phyloP scores from a whole-genome alignment of 2,329 filamentous ascomycete species.

The Purpureocillium takamizusanense region DNA sequence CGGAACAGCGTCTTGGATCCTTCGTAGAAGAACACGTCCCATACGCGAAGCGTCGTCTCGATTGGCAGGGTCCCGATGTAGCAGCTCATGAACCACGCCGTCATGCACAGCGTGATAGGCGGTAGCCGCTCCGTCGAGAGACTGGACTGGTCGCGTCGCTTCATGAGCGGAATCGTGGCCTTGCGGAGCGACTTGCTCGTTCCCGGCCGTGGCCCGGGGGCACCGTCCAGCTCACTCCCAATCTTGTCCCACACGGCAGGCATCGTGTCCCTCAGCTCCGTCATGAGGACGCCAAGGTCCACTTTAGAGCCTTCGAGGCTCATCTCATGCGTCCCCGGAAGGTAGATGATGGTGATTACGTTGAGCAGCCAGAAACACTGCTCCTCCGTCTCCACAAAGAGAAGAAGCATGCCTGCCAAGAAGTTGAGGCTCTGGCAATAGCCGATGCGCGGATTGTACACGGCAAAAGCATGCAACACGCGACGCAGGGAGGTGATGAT shows the following conservation, averaged over 20 bases:
- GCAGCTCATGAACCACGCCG: slow-evolving; percentile 96
- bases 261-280: slow-evolving; percentile 70
- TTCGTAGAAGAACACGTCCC: slow-evolving; percentile 95
- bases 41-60: slow-evolving; percentile 83
- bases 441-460: slow-evolving; percentile 84
- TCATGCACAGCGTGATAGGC: slow-evolving; percentile 85
- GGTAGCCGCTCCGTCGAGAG: slow-evolving; percentile 54
- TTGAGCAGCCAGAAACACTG: slow-evolving; percentile 90
- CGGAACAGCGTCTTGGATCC: slow-evolving; percentile 90
- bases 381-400: slow-evolving; percentile 83
- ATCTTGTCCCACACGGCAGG: slow-evolving; percentile 84
- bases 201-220: slow-evolving; percentile 26
- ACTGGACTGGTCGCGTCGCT: slow-evolving; percentile 27
- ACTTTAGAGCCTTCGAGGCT: slow-evolving; percentile 88
- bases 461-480: slow-evolving; percentile 80
- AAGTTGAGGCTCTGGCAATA: slow-evolving; percentile 97
- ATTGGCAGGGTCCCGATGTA: slow-evolving; percentile 90
- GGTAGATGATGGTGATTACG: slow-evolving; percentile 78
- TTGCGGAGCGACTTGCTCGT: slow-evolving; percentile 25
- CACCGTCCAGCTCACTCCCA: slow-evolving; percentile 61
- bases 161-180: slow-evolving; percentile 25
- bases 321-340: slow-evolving; percentile 86
- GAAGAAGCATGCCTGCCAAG: slow-evolving; percentile 76
- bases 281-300: slow-evolving; percentile 89
- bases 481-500: slow-evolving; percentile 76